These are phyloP conservation scores for Lipomyces chichibuensis DNA, from an alignment of 805 yeast genomes.

Conservation along the genomic window DNA sequence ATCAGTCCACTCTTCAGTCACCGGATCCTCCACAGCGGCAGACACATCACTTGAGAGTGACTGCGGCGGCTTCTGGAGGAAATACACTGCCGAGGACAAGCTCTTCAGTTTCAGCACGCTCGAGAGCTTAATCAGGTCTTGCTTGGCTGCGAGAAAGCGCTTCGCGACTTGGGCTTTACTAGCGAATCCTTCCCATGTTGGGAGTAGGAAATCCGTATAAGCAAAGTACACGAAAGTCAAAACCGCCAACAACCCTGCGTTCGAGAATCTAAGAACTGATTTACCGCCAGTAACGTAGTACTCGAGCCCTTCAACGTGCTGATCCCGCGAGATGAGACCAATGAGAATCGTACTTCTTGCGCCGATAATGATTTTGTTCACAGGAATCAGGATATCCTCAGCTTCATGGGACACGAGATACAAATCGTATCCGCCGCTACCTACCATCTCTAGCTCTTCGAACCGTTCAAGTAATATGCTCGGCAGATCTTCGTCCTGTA, in stretches of 20 bases:
- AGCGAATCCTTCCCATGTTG: conserved; percentile 50
- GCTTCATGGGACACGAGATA: conserved; percentile 28
- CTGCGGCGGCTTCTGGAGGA: conserved; percentile 17
- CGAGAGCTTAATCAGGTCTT: conserved; percentile 38
- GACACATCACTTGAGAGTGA: conserved; percentile 22
- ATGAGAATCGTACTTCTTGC: conserved; percentile 36
- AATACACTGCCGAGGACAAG: conserved; percentile 33
- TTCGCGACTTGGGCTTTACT: conserved; percentile 37
- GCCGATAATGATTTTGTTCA: conserved; percentile 26
- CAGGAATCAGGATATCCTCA: conserved; percentile 31
- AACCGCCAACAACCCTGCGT: conserved; percentile 39
- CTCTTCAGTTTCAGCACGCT: conserved; percentile 29
- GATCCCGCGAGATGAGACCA: conserved; percentile 30
- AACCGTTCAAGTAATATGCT: conserved; percentile 23
- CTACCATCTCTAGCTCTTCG: conserved; percentile 22
- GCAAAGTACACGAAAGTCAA: conserved; percentile 53
- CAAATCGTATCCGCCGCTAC: conserved; percentile 21
- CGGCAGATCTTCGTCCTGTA: conserved; percentile 26
- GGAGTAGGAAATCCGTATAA: conserved; percentile 53
- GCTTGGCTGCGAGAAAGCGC: conserved; percentile 33
- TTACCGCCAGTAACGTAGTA: conserved; percentile 1
- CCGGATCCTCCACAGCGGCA: conserved; percentile 17
- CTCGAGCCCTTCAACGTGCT: conserved; percentile 9
- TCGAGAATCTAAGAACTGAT: conserved; percentile 14
- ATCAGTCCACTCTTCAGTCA: conserved; percentile 44